Conservation (phyloP, 1,284 basidiomycete species). For the Agaricales sp. region DNA sequence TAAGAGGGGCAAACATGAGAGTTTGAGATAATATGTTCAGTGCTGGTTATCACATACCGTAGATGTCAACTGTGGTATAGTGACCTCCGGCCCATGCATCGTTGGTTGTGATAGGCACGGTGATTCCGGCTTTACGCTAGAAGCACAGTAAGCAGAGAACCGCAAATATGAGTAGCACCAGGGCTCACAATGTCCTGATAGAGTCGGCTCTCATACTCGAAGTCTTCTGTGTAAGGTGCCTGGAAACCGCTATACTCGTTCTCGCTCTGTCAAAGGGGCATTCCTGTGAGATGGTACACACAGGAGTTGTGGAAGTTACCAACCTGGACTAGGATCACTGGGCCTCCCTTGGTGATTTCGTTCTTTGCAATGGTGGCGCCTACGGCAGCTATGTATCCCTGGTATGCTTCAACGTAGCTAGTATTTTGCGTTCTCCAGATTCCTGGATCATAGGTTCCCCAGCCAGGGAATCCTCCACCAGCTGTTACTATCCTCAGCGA, state of each 20-base stretch:
- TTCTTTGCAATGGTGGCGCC: constrained; percentile 32
- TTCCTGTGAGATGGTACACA: not conserved
- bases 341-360: constrained; percentile 40
- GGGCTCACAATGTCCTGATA: constrained; percentile 25
- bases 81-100: constrained; percentile 34
- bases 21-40: too few relatives aligned
- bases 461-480: constrained; percentile 40
- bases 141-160: not conserved
- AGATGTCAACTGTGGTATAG: constrained; percentile 32
- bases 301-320: too few relatives aligned
- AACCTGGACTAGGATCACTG: constrained; percentile 44
- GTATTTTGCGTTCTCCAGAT: constrained; percentile 35
- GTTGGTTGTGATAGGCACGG: constrained; percentile 35
- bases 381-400: constrained; percentile 27
- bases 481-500: constrained; percentile 8
- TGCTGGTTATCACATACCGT: constrained; percentile 29
- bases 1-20: too few relatives aligned
- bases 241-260: constrained; percentile 39
- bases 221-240: constrained; percentile 30
- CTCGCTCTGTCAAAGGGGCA: constrained; percentile 28
- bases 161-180: constrained; percentile 1
- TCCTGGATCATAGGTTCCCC: constrained; percentile 33
- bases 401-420: constrained; percentile 32
- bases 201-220: constrained; percentile 29
- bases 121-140: constrained; percentile 32